Conservation (phyloP, 139 green algal species). For the Chlamydomonas incerta region DNA sequence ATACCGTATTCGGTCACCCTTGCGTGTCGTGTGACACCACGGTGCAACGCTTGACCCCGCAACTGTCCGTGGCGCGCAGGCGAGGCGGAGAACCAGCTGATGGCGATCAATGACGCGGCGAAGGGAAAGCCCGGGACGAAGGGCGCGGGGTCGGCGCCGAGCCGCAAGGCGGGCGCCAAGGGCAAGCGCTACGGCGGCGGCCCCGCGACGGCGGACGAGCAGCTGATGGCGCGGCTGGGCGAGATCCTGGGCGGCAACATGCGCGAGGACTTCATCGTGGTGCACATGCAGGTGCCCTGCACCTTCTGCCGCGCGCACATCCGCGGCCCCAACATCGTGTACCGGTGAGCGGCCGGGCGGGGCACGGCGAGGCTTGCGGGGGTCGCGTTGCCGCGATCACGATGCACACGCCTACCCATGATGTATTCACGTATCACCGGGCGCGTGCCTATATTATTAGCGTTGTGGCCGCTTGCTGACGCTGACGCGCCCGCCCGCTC, state of each 20-base stretch:
- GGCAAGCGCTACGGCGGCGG: constrained; percentile 79
- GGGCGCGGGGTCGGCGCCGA: constrained; percentile 34
- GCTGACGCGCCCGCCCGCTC: too few species aligned
- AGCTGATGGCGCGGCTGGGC: constrained; percentile 85
- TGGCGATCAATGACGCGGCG: constrained; percentile 49
- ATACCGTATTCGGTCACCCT: too few species aligned
- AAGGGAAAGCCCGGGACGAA: constrained; percentile 49
- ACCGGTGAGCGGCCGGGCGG: constrained; percentile 18
- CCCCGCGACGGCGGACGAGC: constrained; percentile 69
- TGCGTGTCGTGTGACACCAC: too few species aligned
- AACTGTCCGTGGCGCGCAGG: too few species aligned
- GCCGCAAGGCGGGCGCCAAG: constrained; percentile 71
- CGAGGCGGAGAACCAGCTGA: constrained; percentile 83
- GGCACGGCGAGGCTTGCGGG: too few species aligned
- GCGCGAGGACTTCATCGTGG: constrained; percentile 99
- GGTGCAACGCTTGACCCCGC: too few species aligned
- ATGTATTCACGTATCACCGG: too few species aligned
- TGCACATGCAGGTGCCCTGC: constrained; percentile 94
- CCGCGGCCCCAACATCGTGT: constrained; percentile 14
- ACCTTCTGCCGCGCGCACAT: constrained; percentile 82
- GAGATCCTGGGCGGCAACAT: constrained; percentile 90
- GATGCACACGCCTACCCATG: too few species aligned
- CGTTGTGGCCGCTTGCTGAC: too few species aligned
- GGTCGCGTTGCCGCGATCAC: too few species aligned
- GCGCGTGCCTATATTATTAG: too few species aligned